These are phyloP conservation scores for Penicillium manginii DNA, from an alignment of 495 filamentous ascomycete species.

Conservation along the genomic window DNA sequence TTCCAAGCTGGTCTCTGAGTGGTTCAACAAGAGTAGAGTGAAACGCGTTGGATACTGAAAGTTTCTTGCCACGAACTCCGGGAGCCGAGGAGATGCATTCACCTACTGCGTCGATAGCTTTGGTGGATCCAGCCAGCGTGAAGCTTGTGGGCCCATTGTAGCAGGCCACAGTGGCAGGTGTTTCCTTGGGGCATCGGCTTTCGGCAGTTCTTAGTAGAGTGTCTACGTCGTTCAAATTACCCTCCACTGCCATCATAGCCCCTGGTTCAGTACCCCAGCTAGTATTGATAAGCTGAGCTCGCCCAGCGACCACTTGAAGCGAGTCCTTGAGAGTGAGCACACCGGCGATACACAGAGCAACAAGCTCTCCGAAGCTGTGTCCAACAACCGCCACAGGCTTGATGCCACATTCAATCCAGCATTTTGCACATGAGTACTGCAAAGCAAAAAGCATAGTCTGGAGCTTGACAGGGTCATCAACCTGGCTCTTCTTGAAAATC, in stretches of 20 bases:
- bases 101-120: conserved; percentile 31
- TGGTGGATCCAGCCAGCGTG: conserved; percentile 46
- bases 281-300: conserved; percentile 47
- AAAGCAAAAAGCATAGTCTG: conserved; percentile 51
- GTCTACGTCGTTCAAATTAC: conserved; percentile 23
- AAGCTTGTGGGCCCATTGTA: conserved; percentile 53
- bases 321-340: conserved; percentile 35
- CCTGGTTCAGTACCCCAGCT: conserved; percentile 54
- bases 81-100: neutral
- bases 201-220: conserved; percentile 3
- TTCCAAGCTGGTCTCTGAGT: conserved; percentile 33
- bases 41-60: conserved; percentile 57
- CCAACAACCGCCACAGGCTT: conserved; percentile 43
- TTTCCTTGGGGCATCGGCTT: neutral
- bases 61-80: conserved; percentile 7
- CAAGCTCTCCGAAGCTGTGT: conserved; percentile 56
- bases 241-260: conserved; percentile 54
- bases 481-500: conserved; percentile 47
- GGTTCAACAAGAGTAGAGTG: conserved; percentile 52
- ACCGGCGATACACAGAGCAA: conserved; percentile 44
- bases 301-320: conserved; percentile 43
- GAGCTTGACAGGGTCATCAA: conserved; percentile 43
- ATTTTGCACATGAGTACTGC: conserved; percentile 51
- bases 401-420: conserved; percentile 52
- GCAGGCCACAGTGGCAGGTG: conserved; percentile 44